Evolutionary conservation across 306 rosid species (phyloP), one percentile per base, ranked within the genome.

Genomic region (Nissolia schottii): DNA sequence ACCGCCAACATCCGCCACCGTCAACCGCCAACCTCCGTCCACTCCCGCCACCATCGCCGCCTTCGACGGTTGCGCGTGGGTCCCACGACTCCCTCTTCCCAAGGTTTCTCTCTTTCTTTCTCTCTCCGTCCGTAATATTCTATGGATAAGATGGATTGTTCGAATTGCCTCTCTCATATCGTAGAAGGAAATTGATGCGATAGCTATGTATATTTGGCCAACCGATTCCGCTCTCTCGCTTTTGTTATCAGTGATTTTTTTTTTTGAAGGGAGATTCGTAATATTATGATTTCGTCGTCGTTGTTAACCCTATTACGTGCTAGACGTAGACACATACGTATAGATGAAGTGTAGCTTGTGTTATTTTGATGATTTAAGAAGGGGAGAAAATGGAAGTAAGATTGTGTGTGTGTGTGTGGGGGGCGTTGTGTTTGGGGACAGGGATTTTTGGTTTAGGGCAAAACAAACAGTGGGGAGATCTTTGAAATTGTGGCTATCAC

Each of bases 1-100:
- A 43, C 82, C 73, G 60, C 15, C 50, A 53, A 54, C 46, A 78
- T 78, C 82, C 72, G 62, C 50, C 65, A 27, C 57, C 63, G 4
- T 31, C 12, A 12, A 54, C 60, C 63, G 4, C 46, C 12, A 12
- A 54, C 60, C 2, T 3, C 45, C 48, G 43, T 14, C 43, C 43
- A 37, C n/a, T 10, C 1, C 29, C 50, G 8, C n/a, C 32, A 54
- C 18, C 22, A 18, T 69, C 65, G 65, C 77, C 50, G 56, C 11
- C 59, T 20, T 10, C 65, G 41, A 5, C 75, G 59, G 50, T 38
- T 8, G 63, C n/a, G 13, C 11, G 24, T 15, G 24, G 51, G 50
- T 31, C 38, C 2, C 23, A 22, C 50, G 2, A 22, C 76, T 40
- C 51, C 54, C 10, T 32, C 67, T 31, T 15, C 34, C 40, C 50